phyloP scores from a whole-genome alignment of 192 early-diverging fungal species.

The Entomortierella parvispora region DNA sequence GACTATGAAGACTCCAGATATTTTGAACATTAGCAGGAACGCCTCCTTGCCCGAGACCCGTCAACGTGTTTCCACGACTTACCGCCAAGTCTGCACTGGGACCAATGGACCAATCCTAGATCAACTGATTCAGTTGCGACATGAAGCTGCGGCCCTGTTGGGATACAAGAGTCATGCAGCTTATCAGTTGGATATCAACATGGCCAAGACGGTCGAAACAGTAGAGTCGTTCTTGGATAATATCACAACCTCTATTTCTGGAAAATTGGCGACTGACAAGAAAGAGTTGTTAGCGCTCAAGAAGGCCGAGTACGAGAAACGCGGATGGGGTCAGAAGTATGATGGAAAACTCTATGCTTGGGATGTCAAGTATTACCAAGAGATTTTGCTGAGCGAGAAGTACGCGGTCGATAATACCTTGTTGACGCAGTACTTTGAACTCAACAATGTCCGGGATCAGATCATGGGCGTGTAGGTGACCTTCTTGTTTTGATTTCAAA shows the following conservation, averaged over 20 bases:
- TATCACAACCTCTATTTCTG: constrained; percentile 65
- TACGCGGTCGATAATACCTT: constrained; percentile 81
- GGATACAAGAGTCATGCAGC: constrained; percentile 80
- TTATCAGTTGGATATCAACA: constrained; percentile 80
- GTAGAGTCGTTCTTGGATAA: constrained; percentile 76
- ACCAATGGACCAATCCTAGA: constrained; percentile 51
- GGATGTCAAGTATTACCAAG: constrained; percentile 82
- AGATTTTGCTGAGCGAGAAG: constrained; percentile 74
- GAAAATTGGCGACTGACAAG: constrained; percentile 69
- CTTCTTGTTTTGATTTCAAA: background rate
- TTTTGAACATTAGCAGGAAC: constrained; percentile 33
- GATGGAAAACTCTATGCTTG: constrained; percentile 74
- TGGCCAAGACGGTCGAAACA: constrained; percentile 78
- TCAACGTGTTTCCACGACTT: constrained; percentile 18
- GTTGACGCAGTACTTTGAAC: constrained; percentile 81
- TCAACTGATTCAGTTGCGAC: constrained; percentile 55
- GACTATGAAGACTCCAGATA: constrained; percentile 46
- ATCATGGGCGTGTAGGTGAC: constrained; percentile 43
- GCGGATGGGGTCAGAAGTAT: constrained; percentile 59
- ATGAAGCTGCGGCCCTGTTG: constrained; percentile 65
- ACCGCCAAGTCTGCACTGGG: constrained; percentile 51
- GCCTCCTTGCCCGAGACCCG: constrained; percentile 17
- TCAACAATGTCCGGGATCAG: constrained; percentile 66
- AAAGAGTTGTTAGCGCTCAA: constrained; percentile 70
- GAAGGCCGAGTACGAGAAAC: constrained; percentile 56